Evolutionary conservation across 257 asterid species (phyloP).

Genomic region (Jaltomata sinuosa): DNA sequence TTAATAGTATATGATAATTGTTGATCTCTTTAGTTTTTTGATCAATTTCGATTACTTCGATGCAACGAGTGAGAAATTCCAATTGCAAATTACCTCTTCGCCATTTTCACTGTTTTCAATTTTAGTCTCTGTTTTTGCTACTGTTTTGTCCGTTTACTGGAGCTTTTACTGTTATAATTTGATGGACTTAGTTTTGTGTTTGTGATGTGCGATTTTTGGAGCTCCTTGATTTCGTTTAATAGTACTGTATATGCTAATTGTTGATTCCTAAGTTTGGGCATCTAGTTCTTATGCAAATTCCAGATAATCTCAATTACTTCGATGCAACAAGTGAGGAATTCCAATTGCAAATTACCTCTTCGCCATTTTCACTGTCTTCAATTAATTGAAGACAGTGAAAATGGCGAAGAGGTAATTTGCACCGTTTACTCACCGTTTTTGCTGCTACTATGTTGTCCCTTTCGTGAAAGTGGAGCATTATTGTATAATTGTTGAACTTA

Average conservation of each 20-base stretch:
- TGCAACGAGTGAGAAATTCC: no score
- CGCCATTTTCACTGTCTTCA: not conserved
- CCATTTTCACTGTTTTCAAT: not conserved
- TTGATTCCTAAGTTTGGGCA: not conserved
- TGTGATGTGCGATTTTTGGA: not conserved
- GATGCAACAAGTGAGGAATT: not conserved
- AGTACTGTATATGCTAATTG: not conserved
- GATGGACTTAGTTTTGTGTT: conserved; percentile 1
- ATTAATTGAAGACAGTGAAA: not conserved
- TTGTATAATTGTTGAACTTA: not conserved
- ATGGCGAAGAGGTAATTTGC: not conserved
- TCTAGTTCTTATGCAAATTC: not conserved
- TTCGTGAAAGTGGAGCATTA: not conserved
- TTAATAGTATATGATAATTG: not conserved
- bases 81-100: not conserved
- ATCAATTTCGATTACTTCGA: no score
- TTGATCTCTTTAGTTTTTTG: no score
- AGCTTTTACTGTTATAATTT: not conserved
- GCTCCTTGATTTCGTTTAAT: not conserved
- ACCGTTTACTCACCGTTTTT: not conserved
- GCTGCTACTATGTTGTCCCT: not conserved
- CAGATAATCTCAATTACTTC: not conserved
- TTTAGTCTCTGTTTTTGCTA: not conserved
- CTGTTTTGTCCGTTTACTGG: not conserved
- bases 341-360: not conserved